phyloP scores from a whole-genome alignment of 2,329 filamentous ascomycete species.

The Drechslerella stenobrocha region DNA sequence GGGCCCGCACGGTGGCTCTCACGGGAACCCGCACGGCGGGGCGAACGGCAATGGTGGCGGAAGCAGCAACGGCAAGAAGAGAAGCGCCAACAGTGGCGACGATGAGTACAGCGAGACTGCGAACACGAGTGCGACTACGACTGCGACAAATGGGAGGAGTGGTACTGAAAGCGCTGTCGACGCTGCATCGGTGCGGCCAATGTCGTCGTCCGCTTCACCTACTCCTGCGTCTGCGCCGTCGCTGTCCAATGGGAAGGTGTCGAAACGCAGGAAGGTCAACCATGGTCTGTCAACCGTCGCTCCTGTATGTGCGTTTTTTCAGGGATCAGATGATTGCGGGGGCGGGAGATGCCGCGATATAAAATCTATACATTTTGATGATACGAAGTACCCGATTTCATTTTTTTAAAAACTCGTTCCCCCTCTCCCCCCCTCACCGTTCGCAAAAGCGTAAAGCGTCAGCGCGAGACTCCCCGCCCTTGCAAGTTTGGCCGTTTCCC shows the following conservation, averaged over 20 bases:
- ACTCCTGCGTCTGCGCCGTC: constrained; percentile 49
- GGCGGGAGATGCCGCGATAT: constrained; percentile 19
- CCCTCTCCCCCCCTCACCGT: too few species aligned
- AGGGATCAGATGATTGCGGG: constrained; percentile 49
- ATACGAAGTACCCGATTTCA: too few species aligned
- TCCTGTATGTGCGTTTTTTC: constrained; percentile 47
- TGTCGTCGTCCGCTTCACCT: constrained; percentile 51
- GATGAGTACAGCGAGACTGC: constrained; percentile 45
- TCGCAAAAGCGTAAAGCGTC: too few species aligned
- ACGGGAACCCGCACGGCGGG: constrained; percentile 32
- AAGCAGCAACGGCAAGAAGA: constrained; percentile 31
- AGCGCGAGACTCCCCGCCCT: too few species aligned
- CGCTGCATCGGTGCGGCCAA: constrained; percentile 26
- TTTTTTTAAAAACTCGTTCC: too few species aligned
- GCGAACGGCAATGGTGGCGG: constrained; percentile 30
- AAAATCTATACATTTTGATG: too few species aligned
- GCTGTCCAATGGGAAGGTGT: constrained; percentile 60
- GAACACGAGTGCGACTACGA: constrained; percentile 48
- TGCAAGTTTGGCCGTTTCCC: too few species aligned
- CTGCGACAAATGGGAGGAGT: constrained; percentile 53
- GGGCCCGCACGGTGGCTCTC: constrained; percentile 23
- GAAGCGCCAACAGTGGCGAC: constrained; percentile 29
- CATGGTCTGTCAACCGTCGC: constrained; percentile 67
- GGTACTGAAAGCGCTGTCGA: constrained; percentile 36
- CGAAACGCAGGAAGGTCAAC: constrained; percentile 83